Percentiles rank a stretch among this genome's conserved stretches.
Evolutionary conservation across 257 asterid genomes (phyloP).

Genomic region (Fraxinus anomala): DNA sequence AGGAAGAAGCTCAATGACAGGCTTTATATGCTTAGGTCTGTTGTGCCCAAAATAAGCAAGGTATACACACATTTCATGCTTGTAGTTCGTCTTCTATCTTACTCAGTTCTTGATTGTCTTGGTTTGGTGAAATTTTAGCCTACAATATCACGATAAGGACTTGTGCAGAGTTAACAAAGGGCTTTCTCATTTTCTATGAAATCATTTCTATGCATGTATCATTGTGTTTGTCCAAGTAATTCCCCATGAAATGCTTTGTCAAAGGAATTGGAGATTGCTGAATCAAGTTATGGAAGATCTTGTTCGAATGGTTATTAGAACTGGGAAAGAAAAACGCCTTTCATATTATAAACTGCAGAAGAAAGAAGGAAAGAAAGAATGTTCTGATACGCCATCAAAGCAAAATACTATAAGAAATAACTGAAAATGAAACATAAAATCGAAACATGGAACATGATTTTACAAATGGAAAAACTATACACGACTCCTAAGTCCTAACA

Average conservation of each 20-base stretch:
- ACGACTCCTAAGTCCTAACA: no score
- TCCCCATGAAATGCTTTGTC: not conserved
- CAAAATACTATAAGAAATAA: no score
- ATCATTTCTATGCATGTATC: not conserved
- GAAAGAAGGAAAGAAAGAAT: no score
- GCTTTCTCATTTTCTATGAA: constrained; percentile 1
- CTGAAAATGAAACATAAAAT: not conserved
- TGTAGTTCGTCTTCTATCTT: not conserved
- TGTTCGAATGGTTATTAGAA: not conserved
- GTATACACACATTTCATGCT: constrained; percentile 28
- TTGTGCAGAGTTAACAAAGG: not conserved
- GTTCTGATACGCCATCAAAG: no score
- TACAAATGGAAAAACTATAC: not conserved
- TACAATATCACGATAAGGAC: not conserved
- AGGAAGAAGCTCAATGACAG: constrained; percentile 79
- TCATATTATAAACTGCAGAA: no score
- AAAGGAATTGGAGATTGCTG: not conserved
- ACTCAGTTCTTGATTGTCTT: not conserved
- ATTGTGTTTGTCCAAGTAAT: not conserved
- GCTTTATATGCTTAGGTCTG: constrained; percentile 75
- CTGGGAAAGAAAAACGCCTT: not conserved
- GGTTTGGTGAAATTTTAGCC: not conserved
- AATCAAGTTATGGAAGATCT: not conserved
- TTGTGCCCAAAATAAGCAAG: constrained; percentile 81
- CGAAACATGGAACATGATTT: not conserved